Conservation (phyloP, 1,284 basidiomycete genomes). For the Trichosporon sp. region DNA sequence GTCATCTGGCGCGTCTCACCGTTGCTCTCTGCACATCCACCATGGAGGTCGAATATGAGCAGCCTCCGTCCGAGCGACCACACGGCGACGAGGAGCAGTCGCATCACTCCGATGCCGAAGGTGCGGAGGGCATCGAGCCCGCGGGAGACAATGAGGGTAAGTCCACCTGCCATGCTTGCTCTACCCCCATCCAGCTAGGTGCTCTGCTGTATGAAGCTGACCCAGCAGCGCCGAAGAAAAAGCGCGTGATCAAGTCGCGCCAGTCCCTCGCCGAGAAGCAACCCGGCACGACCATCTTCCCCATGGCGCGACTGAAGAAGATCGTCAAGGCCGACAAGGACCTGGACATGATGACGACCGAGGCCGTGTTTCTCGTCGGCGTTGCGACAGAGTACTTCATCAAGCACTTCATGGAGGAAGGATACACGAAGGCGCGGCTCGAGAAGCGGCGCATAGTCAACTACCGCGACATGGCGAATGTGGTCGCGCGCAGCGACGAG, state of each 20-base stretch:
- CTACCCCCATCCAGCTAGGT: too few relatives aligned
- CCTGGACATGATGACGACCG: slow-evolving; percentile 46
- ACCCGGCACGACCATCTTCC: slow-evolving; percentile 45
- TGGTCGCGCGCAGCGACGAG: slow-evolving; percentile 38
- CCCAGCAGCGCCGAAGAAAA: slow-evolving; percentile 23
- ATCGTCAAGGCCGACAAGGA: slow-evolving; percentile 52
- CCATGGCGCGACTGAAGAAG: slow-evolving; percentile 46
- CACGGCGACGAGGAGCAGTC: slow-evolving; percentile 3
- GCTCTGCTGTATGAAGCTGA: too few relatives aligned
- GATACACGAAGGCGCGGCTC: slow-evolving; percentile 46
- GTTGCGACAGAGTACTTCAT: slow-evolving; percentile 50
- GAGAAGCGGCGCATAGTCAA: slow-evolving; percentile 47
- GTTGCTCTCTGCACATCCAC: background rate
- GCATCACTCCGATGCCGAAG: background rate
- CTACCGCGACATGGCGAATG: slow-evolving; percentile 47
- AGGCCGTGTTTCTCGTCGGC: slow-evolving; percentile 49
- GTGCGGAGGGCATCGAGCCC: background rate
- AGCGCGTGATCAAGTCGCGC: slow-evolving; percentile 38
- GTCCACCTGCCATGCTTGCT: background rate
- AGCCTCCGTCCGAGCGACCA: slow-evolving; percentile 5
- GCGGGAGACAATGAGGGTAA: background rate
- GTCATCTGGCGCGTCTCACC: background rate
- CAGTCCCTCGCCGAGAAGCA: slow-evolving; percentile 43
- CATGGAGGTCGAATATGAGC: slow-evolving; percentile 21
- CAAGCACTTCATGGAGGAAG: slow-evolving; percentile 47